Evolutionary conservation across 192 early-diverging fungal genomes (phyloP), one percentile per base, ranked within the genome.

Genomic region (Kickxella alabastrina): DNA sequence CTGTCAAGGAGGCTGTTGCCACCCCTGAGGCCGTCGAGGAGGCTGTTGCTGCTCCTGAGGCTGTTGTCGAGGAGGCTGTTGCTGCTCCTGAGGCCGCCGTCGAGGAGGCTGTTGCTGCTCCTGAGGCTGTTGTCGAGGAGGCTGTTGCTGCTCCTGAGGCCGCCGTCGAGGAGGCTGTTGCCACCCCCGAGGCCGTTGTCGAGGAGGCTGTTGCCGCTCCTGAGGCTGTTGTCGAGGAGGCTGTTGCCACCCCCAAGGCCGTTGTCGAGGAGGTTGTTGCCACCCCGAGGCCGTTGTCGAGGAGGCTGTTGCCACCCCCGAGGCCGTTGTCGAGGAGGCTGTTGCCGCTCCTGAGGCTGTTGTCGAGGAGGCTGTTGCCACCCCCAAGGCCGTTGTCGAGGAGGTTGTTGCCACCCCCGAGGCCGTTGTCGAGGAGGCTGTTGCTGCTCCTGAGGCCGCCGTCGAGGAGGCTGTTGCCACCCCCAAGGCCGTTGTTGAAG

Each of bases 81-180:
- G 14, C 38, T 15, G 49, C 50, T n/a, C 14, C 37, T n/a, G 59
- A 54, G 31, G 13, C 45, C 34, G 27, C 29, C n/a, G 37, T 22
- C 29, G 45, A 37, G n/a, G 15, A 41, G 18, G 48, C 23, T 18
- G 52, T 24, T 12, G 15, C 34, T 9, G 18, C 19, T 22, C 14
- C 14, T 38, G 48, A 15, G 27, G 14, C 15, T 29, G 49, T 6
- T 41, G 38, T 17, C 23, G 49, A 41, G 38, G 34, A 29, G 35
- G 34, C 32, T 15, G 44, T 22, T 24, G 45, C 24, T 17, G 44
- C 15, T 46, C 21, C 24, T 35, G 41, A 29, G 13, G 14, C 40
- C 37, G 24, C 23, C 13, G 22, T 21, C 17, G 41, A 56, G 23
- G 24, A 34, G 0, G 35, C 24, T 21, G 41, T 36, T 27, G 49